Base-by-base conservation (phyloP, 495 filamentous ascomycete species). In the Hypoxylon crocopeplum region DNA sequence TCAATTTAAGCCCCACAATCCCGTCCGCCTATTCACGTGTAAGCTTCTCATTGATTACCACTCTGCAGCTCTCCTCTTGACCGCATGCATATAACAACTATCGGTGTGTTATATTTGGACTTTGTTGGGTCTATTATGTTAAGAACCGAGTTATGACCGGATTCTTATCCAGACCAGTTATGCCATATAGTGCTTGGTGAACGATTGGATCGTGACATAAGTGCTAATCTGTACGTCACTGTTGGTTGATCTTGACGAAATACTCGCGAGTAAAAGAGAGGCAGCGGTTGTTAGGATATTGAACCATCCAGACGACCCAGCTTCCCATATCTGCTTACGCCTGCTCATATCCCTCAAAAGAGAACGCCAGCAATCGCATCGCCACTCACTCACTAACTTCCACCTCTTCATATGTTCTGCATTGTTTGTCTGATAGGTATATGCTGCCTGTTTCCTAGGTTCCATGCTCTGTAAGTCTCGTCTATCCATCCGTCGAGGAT, bases 41-140 rank as follows among this genome's bases (percentile, higher is more conserved):
- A 64, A 49, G 61, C 55, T 64, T 55, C 49, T 55, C 17, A 64
- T 64, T 64, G 48, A 47, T 55, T 37, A 50, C 33, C 54, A 22
- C n/a, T 38, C 5, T 29, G 5, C 5, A 19, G n/a, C n/a, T n/a
- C n/a, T 19, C 33, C 25, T 58, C 61, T 51, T 59, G 49, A 59
- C 61, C 61, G 49, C 61, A 64, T 64, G 34, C 27, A 49, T 46
- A 38, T 32, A 7, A 27, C n/a, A 46, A 45, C 24, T 59, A 40
- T 59, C 56, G 56, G 51, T 62, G 46, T 55, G 51, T n/a, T n/a
- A 49, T 42, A 45, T 27, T 38, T 36, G 20, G 20, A 16, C 30
- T 29, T 34, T 41, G 27, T 44, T 34, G 6, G 8, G 8, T 46
- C 21, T 44, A 19, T 29, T 30, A 37, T n/a, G n/a, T n/a, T n/a